phyloP scores from a whole-genome alignment of 2,329 filamentous ascomycete species.

The Cytospora schulzeri region DNA sequence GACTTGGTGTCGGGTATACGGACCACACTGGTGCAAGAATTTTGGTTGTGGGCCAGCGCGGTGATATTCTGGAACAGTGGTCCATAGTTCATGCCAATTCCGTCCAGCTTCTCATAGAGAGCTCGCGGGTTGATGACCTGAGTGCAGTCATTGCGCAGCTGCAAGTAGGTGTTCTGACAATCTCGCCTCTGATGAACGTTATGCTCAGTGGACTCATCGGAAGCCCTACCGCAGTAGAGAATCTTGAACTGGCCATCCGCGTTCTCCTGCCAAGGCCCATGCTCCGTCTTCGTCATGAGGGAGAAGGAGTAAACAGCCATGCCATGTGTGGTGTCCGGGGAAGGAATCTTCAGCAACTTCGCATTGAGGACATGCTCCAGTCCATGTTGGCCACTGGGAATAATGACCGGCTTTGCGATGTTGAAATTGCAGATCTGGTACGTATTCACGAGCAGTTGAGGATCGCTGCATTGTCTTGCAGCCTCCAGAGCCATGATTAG shows the following conservation, averaged over 20 bases:
- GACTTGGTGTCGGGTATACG: constrained; percentile 51
- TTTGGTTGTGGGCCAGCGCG: constrained; percentile 37
- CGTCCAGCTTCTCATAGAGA: constrained; percentile 53
- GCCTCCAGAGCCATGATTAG: constrained; percentile 52
- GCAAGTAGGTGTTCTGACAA: constrained; percentile 29
- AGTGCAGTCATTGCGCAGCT: constrained; percentile 36
- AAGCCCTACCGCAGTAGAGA: constrained; percentile 29
- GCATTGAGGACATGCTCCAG: constrained; percentile 54
- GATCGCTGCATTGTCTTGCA: constrained; percentile 39
- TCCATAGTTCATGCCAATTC: constrained; percentile 55
- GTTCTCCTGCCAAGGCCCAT: constrained; percentile 47
- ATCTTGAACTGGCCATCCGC: constrained; percentile 39
- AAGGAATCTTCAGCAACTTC: constrained; percentile 33
- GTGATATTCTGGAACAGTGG: constrained; percentile 52
- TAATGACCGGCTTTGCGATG: constrained; percentile 54
- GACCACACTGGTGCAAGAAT: constrained; percentile 42
- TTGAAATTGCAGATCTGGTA: constrained; percentile 49
- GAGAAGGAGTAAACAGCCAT: constrained; percentile 41
- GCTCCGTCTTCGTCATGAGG: constrained; percentile 49
- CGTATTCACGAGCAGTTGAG: constrained; percentile 1
- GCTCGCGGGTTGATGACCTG: constrained; percentile 45
- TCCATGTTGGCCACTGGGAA: constrained; percentile 49
- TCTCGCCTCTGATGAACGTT: constrained; percentile 29
- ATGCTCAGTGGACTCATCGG: not conserved
- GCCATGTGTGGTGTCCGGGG: constrained; percentile 14